Evolutionary conservation across 495 filamentous ascomycete genomes (phyloP), one percentile per base, ranked within the genome.

Genomic region (Neurospora sp.): DNA sequence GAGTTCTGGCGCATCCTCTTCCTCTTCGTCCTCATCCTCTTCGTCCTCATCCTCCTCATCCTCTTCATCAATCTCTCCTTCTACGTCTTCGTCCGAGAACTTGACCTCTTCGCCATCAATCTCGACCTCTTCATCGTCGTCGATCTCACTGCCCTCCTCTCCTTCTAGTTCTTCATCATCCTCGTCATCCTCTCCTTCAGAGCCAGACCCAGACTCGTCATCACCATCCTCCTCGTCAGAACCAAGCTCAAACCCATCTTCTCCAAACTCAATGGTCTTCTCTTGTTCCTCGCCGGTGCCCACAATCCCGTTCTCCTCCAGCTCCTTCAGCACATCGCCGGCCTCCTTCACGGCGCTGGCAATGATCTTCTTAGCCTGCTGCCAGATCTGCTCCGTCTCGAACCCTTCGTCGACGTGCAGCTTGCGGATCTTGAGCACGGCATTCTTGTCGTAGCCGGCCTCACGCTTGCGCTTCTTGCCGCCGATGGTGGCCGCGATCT

Each of bases 311-410:
- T 74, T 76, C 22, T 83, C 84, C 72, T 85, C 81, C 12, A 87
- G 74, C 69, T 82, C 84, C 38, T 82, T 78, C 71, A 91, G 85
- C 11, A 86, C 76, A 73, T 89, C 85, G 14, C 74, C 76, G 9
- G 81, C 79, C 74, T 85, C 81, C 31, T 81, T 69, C 2, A 86
- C 73, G 22, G 84, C 77, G 69, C 83, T 85, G 35, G 84, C 81
- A 71, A 96, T 86, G 27, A 99, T 92, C 78, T 91, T 89, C 74
- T 87, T 90, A 6, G 93, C 93, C 82, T 99, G 96, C 78, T 97
- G 93, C 93, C 94, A 98, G 20, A 99, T 89, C 82, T 98, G 96
- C 65, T 89, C 89, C 31, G 92, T 89, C 73, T 90, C 92, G 80
- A 99, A 97, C 0, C 95, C 96, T 9, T 61, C 53, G 38, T 97